Evolutionary conservation across 192 early-diverging fungal species (phyloP), one percentile per base, ranked within the genome.

Genomic region (Linnemannia exigua): DNA sequence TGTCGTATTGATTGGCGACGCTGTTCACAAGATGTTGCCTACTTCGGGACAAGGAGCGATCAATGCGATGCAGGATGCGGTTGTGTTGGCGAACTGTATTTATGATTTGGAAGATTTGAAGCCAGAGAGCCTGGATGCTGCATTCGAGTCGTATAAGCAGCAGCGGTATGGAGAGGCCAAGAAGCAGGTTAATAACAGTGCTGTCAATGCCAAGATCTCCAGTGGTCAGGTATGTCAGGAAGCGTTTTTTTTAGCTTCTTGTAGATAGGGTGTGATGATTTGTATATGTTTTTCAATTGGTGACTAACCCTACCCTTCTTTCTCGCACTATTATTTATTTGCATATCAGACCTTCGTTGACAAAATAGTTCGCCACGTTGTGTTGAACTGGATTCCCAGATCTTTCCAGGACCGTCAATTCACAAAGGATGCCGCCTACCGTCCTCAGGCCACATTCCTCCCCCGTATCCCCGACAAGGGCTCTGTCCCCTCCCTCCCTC

Each of bases 51-150:
- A 74, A 20, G 80, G 81, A 11, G 81, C 81, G 3, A 75, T 83
- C 17, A 83, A 83, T 47, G 81, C 81, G 11, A 83, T 83, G 81
- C 81, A 83, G 66, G 81, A 83, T 63, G 75, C 81, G 3, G 75
- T 83, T 35, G 73, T 83, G 19, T 38, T 83, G 11, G 70, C 81
- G 37, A 83, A 83, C 28, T 73, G 70, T 28, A 28, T 83, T 9
- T 83, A 83, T 38, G 81, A 83, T 66, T 61, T 83, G 54, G 52
- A 54, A 6, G 70, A 77, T 51, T 58, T 41, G 22, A 58, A 38
- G 20, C 20, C 41, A 6, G 36, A 67, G 50, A 74, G 66, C 50
- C 74, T 83, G 47, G 38, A 44, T 16, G 41, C 41, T 16, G 81
- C 81, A 0, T 77, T 83, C 50, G 36, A 77, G 54, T 48, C 51